Evolutionary conservation across 1,284 basidiomycete genomes (phyloP), one percentile per base, ranked within the genome.

Genomic region (Ustilago bromivora): DNA sequence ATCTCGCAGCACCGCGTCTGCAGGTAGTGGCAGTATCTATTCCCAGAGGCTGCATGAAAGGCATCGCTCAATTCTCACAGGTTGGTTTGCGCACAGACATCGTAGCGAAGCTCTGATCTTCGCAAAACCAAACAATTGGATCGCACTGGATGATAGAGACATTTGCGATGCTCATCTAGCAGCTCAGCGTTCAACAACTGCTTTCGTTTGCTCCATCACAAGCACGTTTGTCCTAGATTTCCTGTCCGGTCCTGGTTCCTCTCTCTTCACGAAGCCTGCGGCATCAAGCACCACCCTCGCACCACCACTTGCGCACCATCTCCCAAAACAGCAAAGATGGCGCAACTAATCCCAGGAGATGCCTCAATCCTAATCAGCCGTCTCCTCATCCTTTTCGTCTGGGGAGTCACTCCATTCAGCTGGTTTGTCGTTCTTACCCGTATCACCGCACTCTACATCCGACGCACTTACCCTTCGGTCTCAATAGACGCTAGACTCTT

Each of bases 361-460:
- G 74, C 77, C 8, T 80, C 80, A 31, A 56, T 78, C 64, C n/a
- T 73, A 4, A 46, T 80, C 19, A 72, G 73, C 4, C 70, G 78
- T 40, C 55, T 68, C 19, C 57, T 83, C 43, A 71, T 83, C 31
- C 61, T 73, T 41, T 36, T 57, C 23, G 65, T 83, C 15, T 84
- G 82, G 82, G 66, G 76, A 23, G 54, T 83, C 3, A 78, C 74
- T 2, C 82, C 82, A 5, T 56, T 82, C 23, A 69, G 79, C 41
- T 84, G 82, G 82, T 32, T 77, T 41, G 61, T 54, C 40, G 49
- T 81, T 8, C 17, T 71, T 40, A 46, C 65, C 9, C 72, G 71
- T 41, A 51, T 41, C 3, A 32, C 67, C 1, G 57, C 61, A 5
- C 43, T 47, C 69, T 59, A 66, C 31, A 35, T 66, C 1, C 46